Conservation (phyloP, 768 basidiomycete species). For the Lactarius deliciosus region DNA sequence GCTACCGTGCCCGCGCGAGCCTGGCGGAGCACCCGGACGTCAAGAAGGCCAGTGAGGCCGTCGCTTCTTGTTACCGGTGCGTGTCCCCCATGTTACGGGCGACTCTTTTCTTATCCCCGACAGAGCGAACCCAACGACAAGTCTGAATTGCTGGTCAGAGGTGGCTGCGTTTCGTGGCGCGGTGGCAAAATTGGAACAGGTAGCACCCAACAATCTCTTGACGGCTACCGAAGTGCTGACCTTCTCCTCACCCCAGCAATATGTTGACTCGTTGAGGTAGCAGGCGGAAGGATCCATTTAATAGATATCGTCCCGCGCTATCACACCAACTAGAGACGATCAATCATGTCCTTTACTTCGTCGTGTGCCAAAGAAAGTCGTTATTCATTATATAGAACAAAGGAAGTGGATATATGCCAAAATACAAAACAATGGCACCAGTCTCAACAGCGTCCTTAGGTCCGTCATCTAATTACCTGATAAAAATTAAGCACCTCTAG, state of each 20-base stretch:
- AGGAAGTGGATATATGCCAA: constrained; percentile 5
- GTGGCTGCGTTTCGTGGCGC: constrained; percentile 68
- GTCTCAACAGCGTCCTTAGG: not conserved
- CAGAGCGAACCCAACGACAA: constrained; percentile 46
- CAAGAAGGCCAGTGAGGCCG: constrained; percentile 54
- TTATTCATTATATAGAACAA: not conserved
- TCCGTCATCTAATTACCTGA: constrained; percentile 5
- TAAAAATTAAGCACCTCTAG: not conserved
- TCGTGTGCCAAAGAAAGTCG: not conserved
- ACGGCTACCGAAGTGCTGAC: constrained; percentile 4
- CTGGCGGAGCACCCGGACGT: constrained; percentile 56
- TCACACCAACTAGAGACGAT: constrained; percentile 13
- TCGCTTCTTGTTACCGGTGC: constrained; percentile 76
- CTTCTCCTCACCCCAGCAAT: constrained; percentile 46
- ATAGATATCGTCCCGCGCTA: constrained; percentile 13
- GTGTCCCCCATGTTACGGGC: constrained; percentile 30
- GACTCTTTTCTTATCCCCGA: not conserved
- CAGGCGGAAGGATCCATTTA: not conserved
- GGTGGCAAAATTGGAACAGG: constrained; percentile 69
- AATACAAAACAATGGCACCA: constrained; percentile 6
- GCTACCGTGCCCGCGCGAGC: constrained; percentile 57
- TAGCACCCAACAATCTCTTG: constrained; percentile 32
- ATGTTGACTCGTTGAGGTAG: constrained; percentile 53
- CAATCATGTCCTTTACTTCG: not conserved
- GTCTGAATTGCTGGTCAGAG: constrained; percentile 75